Conservation (phyloP, 805 yeast genomes). For the Nakazawaea holstii region DNA sequence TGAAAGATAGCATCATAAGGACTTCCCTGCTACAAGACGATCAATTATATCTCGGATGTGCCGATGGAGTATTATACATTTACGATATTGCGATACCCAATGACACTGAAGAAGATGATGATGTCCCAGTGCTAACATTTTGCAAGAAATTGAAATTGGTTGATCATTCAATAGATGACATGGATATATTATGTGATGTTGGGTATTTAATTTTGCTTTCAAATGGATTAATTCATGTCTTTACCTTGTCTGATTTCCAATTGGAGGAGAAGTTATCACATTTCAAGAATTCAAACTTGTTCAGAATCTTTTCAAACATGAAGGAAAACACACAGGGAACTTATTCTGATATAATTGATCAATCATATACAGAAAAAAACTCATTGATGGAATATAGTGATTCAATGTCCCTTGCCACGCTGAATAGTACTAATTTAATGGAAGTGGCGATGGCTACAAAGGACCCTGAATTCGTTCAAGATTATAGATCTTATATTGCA, state of each 20-base stretch:
- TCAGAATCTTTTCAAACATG: constrained; percentile 20
- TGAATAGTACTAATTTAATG: constrained; percentile 13
- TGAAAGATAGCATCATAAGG: constrained; percentile 13
- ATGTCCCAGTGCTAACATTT: not conserved
- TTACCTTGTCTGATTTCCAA: constrained; percentile 23
- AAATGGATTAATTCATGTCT: constrained; percentile 25
- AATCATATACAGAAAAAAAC: constrained; percentile 1
- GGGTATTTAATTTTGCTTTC: constrained; percentile 25
- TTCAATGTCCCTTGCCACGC: constrained; percentile 26
- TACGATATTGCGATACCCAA: constrained; percentile 2
- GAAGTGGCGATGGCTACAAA: not conserved
- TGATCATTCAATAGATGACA: constrained; percentile 21
- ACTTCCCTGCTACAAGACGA: constrained; percentile 13
- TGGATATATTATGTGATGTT: constrained; percentile 26
- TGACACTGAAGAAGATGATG: not conserved
- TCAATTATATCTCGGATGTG: constrained; percentile 2
- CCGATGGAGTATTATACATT: not conserved
- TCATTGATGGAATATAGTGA: constrained; percentile 17
- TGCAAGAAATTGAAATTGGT: not conserved
- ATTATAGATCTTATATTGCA: constrained; percentile 12
- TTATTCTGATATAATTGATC: constrained; percentile 5
- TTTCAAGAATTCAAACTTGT: constrained; percentile 26
- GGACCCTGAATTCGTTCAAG: not conserved
- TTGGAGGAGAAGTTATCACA: constrained; percentile 25
- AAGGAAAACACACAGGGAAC: constrained; percentile 9